Evolutionary conservation across 2,329 filamentous ascomycete genomes (phyloP).

Genomic region (Cladosporium sp.): DNA sequence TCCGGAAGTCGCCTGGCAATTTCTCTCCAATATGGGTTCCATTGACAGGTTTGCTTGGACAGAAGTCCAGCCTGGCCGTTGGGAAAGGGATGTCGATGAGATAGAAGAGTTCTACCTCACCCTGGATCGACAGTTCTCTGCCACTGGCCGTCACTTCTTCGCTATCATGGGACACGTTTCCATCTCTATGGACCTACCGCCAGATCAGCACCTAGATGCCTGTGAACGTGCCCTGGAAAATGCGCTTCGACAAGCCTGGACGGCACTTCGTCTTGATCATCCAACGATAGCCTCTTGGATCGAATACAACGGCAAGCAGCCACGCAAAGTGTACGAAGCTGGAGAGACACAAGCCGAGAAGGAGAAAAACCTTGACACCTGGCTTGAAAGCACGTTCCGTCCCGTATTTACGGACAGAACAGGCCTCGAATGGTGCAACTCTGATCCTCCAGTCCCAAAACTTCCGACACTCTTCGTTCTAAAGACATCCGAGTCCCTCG

Average conservation of each 20-base stretch:
- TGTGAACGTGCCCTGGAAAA: neutral
- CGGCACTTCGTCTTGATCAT: neutral
- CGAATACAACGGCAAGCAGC: constrained; percentile 2
- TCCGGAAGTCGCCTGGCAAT: no score
- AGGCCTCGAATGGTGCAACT: constrained; percentile 7
- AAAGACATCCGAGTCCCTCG: neutral
- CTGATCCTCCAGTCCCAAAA: constrained; percentile 1
- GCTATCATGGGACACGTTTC: constrained; percentile 10
- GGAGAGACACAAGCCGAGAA: neutral
- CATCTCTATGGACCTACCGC: neutral
- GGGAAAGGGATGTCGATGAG: constrained; percentile 6
- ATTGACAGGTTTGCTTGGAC: constrained; percentile 5
- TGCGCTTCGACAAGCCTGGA: neutral
- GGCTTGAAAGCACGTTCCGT: neutral
- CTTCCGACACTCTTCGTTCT: constrained; percentile 3
- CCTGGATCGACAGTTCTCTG: constrained; percentile 1
- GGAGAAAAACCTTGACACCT: neutral
- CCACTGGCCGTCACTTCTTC: constrained; percentile 4
- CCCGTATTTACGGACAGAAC: neutral
- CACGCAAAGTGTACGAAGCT: constrained; percentile 3
- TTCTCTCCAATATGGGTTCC: constrained; percentile 1
- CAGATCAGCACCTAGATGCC: neutral
- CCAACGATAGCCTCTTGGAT: constrained; percentile 6
- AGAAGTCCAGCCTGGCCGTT: neutral
- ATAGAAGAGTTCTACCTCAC: constrained; percentile 7